Percentiles rank a stretch among this genome's conserved stretches.
Evolutionary conservation across 441 rosid species (phyloP).

Genomic region (Populus hybrid): DNA sequence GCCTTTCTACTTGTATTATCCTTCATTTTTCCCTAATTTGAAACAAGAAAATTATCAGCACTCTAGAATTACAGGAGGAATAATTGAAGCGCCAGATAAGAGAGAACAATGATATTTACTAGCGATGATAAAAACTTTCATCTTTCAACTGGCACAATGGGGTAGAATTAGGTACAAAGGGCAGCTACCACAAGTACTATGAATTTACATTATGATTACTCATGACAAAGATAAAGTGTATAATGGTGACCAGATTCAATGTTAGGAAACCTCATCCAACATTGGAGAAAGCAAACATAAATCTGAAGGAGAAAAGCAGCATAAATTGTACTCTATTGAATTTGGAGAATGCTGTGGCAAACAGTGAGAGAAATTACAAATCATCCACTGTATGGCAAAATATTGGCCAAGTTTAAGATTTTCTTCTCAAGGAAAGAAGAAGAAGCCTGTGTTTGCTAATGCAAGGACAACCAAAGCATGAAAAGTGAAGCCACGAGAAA

Average conservation of each 20-base stretch:
- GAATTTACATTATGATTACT: neutral
- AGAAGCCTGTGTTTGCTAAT: neutral
- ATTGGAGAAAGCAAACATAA: neutral
- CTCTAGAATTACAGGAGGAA: neutral
- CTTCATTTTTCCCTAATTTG: constrained; percentile 44
- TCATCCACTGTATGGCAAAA: neutral
- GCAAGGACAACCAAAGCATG: neutral
- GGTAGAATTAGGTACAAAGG: neutral
- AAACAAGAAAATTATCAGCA: neutral
- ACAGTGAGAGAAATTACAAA: neutral
- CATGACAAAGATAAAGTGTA: neutral
- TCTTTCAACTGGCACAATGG: neutral
- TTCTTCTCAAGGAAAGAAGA: neutral
- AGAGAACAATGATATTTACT: neutral
- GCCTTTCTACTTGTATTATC: constrained; percentile 29
- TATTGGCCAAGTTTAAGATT: neutral
- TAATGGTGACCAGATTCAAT: neutral
- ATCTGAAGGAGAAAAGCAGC: neutral
- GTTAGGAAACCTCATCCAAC: neutral
- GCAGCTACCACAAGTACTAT: neutral
- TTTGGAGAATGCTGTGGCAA: neutral
- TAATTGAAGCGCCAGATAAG: neutral
- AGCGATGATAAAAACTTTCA: neutral
- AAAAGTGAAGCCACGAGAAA: neutral
- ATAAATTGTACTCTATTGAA: neutral